Conservation (phyloP, 2,329 filamentous ascomycete species). For the Microcyclosporella mali region DNA sequence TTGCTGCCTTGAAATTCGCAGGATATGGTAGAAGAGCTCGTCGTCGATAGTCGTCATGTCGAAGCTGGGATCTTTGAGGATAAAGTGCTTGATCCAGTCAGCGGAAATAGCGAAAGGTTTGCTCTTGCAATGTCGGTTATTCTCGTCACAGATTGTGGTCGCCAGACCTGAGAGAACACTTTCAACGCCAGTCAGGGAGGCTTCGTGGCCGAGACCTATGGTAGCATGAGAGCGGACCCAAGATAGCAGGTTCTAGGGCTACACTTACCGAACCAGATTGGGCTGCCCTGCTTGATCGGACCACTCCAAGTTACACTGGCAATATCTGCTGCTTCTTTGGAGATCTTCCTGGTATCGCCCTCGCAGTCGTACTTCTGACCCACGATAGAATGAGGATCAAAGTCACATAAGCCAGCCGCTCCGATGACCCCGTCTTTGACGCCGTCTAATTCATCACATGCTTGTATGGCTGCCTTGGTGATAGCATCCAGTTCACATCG, state of each 20-base stretch:
- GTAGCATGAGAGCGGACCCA: neutral
- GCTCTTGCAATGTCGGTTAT: slow-evolving; percentile 20
- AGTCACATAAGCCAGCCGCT: slow-evolving; percentile 25
- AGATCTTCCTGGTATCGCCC: slow-evolving; percentile 22
- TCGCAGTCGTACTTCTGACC: slow-evolving; percentile 24
- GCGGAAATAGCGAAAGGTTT: slow-evolving; percentile 28
- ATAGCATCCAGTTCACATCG: slow-evolving; percentile 35
- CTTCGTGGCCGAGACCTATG: slow-evolving; percentile 13
- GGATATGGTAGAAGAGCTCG: slow-evolving; percentile 13
- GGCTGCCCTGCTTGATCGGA: slow-evolving; percentile 16
- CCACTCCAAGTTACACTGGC: slow-evolving; percentile 32
- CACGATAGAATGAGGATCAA: slow-evolving; percentile 28
- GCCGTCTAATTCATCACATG: slow-evolving; percentile 35
- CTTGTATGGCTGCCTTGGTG: slow-evolving; percentile 29
- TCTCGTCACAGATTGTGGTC: slow-evolving; percentile 23
- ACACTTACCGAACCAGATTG: slow-evolving; percentile 30
- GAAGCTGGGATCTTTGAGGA: slow-evolving; percentile 25
- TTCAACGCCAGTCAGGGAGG: slow-evolving; percentile 19
- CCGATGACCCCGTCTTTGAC: slow-evolving; percentile 33
- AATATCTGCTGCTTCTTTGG: slow-evolving; percentile 27
- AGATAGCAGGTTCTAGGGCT: neutral
- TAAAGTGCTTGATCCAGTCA: slow-evolving; percentile 33
- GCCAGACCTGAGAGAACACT: slow-evolving; percentile 21
- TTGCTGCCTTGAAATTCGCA: slow-evolving; percentile 11
- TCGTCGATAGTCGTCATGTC: slow-evolving; percentile 17